Evolutionary conservation across 768 basidiomycete genomes (phyloP), one percentile per base, ranked within the genome.

Genomic region (Suillus sp.): DNA sequence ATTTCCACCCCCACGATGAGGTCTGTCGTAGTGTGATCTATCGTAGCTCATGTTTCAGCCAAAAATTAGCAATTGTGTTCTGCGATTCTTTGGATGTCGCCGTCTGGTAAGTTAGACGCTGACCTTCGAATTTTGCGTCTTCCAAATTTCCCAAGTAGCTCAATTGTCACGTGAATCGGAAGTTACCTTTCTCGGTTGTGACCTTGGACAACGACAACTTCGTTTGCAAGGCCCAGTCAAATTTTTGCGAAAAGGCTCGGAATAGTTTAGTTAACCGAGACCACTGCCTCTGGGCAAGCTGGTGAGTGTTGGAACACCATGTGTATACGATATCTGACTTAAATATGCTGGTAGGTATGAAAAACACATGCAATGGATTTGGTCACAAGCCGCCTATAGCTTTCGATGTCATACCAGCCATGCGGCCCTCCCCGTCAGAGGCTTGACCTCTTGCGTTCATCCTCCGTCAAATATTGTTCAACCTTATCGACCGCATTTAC

Each of bases 291-390:
- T 59, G n/a, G 71, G 65, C 66, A 65, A 64, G 66, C 63, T 70
- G 69, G 71, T 79, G 55, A 64, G 70, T 63, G 20, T 43, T 27
- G 7, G 3, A 48, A 8, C 48, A 32, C 16, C 3, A 27, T 13
- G 42, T 20, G 22, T 18, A 35, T 34, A 43, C 47, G 30, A 56
- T 43, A 32, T 25, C n/a, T 67, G 42, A 53, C 59, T 51, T 60
- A 48, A 27, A 48, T 38, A 37, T 22, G 18, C 50, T 43, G 20
- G 22, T 64, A 84, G 86, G 81, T 70, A 89, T 88, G 86, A 83
- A 71, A 83, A 71, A 75, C 83, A 80, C 84, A 90, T 91, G 89
- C 87, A 80, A 89, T 88, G 87, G 82, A 83, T 78, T 75, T 83
- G 81, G 83, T 81, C 79, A 66, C 79, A 75, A 69, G 74, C 80